Base-by-base conservation (phyloP, 1,139 yeast genomes). In the Hyphopichia burtonii region DNA sequence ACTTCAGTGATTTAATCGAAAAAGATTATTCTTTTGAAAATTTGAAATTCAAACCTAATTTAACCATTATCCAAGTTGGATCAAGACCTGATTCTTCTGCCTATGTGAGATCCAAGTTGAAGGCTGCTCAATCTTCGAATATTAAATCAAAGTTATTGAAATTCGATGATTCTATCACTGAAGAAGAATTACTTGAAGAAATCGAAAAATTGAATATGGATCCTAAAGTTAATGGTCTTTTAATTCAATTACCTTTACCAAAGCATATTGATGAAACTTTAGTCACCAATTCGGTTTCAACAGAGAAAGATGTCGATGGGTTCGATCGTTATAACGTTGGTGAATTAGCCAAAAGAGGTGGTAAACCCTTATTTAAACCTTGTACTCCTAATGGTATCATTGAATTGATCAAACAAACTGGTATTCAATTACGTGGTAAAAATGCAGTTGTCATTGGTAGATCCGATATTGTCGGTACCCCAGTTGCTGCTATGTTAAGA, bases 401-500 rank as follows among this genome's bases (percentile, higher is more conserved):
- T 60, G 83, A 80, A 56, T 66, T 86, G 55, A 68, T 86, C 53
- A 76, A 82, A 54, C 78, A 84, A 47, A 79, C 87, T 19, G 81
- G 83, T 2, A 67, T 82, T 38, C 64, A 66, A 22, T 64, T 85
- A 46, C 61, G 74, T 41, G 93, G 93, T 42, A 82, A 83, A 52
- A 76, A 78, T 53, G 93, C 89, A 2, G 93, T 85, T 37, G 90
- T 86, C 11, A 66, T 86, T 51, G 94, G 94, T 34, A 76, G 94
- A 61, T 84, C 91, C 10, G 91, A 86, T 61, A 86, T 86, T 50
- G 94, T 86, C 30, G 94, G 94, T 46, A 83, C 86, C 27, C 94
- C 94, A 36, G 83, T 86, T 22, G 83, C 90, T 4, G 81, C 87
- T 39, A 66, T 86, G 66, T 71, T 86, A 56, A 82, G 80, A 55